Percentiles rank a stretch among this genome's conserved stretches.
These are phyloP conservation scores for Sclerotinia subarctica DNA, from an alignment of 2,329 filamentous ascomycete species.

Conservation along the genomic window DNA sequence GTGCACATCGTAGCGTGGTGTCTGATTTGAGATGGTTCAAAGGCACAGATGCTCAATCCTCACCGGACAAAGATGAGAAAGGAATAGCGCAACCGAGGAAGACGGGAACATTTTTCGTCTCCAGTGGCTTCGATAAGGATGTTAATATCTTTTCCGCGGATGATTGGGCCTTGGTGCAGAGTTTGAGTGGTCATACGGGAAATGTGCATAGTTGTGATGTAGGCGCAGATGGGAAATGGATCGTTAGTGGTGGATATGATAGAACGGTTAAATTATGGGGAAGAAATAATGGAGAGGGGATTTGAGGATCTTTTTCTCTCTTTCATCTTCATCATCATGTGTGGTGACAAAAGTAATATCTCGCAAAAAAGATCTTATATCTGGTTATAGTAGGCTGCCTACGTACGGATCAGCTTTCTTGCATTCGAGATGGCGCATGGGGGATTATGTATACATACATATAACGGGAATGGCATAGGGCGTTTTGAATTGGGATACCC, in stretches of 20 bases:
- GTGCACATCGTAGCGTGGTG: slow-evolving; percentile 86
- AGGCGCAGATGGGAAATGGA: slow-evolving; percentile 82
- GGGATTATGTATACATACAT: background rate
- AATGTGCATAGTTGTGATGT: slow-evolving; percentile 91
- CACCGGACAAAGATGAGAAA: slow-evolving; percentile 61
- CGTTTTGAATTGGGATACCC: slow-evolving; percentile 16
- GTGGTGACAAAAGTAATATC: background rate
- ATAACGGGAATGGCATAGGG: background rate
- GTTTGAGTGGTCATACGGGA: slow-evolving; percentile 83
- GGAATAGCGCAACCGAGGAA: slow-evolving; percentile 73
- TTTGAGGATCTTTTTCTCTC: slow-evolving; percentile 39
- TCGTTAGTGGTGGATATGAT: slow-evolving; percentile 91
- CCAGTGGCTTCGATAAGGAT: slow-evolving; percentile 87
- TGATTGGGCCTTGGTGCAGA: slow-evolving; percentile 89
- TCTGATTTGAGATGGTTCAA: slow-evolving; percentile 94
- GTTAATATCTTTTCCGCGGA: slow-evolving; percentile 96
- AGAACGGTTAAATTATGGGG: slow-evolving; percentile 96
- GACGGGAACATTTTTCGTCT: slow-evolving; percentile 87
- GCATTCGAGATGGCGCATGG: background rate
- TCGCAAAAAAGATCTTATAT: background rate
- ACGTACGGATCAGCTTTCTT: background rate
- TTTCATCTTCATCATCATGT: background rate
- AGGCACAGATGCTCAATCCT: slow-evolving; percentile 71
- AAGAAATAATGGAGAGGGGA: slow-evolving; percentile 66
- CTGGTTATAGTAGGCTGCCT: background rate